A percentile compares a stretch with the other conserved stretches of the same genome.
These are phyloP conservation scores for Priceomyces fermenticarens DNA, from an alignment of 805 yeast genomes.

Conservation along the genomic window DNA sequence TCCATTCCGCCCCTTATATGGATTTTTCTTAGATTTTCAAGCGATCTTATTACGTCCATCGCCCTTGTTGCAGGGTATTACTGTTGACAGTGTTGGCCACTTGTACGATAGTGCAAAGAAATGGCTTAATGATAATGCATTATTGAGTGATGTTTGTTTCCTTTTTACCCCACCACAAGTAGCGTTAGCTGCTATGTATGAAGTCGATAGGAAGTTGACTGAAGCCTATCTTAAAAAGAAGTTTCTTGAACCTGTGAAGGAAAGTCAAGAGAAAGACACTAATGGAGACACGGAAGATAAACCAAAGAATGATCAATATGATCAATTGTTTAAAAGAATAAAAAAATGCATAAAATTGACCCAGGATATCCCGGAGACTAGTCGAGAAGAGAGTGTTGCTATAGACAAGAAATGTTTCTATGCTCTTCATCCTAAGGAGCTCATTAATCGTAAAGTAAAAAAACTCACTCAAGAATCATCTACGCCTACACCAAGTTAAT, in stretches of 20 bases:
- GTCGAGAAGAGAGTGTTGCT: constrained; percentile 58
- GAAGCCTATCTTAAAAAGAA: constrained; percentile 66
- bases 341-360: constrained; percentile 48
- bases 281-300: constrained; percentile 9
- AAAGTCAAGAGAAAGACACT: constrained; percentile 11
- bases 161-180: constrained; percentile 92
- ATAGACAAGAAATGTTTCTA: constrained; percentile 65
- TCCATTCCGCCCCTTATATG: constrained; percentile 87
- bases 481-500: not conserved
- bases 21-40: constrained; percentile 90
- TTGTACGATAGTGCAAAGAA: constrained; percentile 70
- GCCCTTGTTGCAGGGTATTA: constrained; percentile 44
- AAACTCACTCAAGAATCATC: constrained; percentile 11
- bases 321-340: constrained; percentile 44
- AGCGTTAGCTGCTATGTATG: constrained; percentile 80
- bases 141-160: constrained; percentile 71
- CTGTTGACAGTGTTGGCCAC: constrained; percentile 54
- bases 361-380: constrained; percentile 40
- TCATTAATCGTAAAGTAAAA: constrained; percentile 44
- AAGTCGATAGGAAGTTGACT: constrained; percentile 60
- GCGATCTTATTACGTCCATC: constrained; percentile 42
- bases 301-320: constrained; percentile 31
- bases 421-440: constrained; percentile 55
- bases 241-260: constrained; percentile 33
- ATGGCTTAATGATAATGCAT: constrained; percentile 61